Percentiles rank a stretch among this genome's conserved stretches.
These are phyloP conservation scores for Chrysoporthe puriensis DNA, from an alignment of 2,329 filamentous ascomycete genomes.

Conservation along the genomic window DNA sequence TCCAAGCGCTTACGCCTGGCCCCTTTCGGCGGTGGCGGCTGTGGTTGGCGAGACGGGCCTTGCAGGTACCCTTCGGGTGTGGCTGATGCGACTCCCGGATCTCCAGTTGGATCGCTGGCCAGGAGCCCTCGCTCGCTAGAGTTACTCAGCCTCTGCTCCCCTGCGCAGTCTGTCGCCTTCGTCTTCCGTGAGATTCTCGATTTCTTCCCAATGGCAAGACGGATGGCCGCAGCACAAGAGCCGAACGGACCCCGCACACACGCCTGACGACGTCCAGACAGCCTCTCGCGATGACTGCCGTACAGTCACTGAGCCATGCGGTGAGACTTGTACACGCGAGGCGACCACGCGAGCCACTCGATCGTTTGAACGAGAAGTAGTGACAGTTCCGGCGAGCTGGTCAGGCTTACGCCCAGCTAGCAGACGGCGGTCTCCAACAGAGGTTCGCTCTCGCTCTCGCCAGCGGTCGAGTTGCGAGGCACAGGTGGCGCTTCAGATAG, in stretches of 20 bases:
- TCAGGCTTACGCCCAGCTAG: conserved; percentile 20
- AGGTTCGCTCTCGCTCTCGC: background rate
- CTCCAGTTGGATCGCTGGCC: conserved; percentile 1
- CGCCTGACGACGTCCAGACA: background rate
- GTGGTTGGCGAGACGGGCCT: background rate
- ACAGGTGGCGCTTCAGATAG: conserved; percentile 16
- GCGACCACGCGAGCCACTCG: conserved; percentile 5
- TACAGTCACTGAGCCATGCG: conserved; percentile 12
- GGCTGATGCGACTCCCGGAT: conserved; percentile 2
- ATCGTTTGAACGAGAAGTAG: conserved; percentile 14
- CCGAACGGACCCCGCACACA: background rate
- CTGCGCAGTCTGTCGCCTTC: background rate
- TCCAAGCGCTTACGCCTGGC: conserved; percentile 4
- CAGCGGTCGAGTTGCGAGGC: background rate
- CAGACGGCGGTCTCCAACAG: conserved; percentile 5
- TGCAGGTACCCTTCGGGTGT: background rate
- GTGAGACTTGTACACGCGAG: conserved; percentile 26
- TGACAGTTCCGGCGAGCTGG: conserved; percentile 18
- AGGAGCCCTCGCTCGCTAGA: background rate
- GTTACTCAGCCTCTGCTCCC: background rate
- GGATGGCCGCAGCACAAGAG: conserved; percentile 16
- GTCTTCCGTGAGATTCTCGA: background rate
- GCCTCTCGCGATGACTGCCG: conserved; percentile 8
- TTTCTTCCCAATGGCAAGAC: background rate
- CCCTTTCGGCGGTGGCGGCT: conserved; percentile 10